Evolutionary conservation across 2,329 filamentous ascomycete species (phyloP).

Genomic region (Hymenoscyphus albidus): DNA sequence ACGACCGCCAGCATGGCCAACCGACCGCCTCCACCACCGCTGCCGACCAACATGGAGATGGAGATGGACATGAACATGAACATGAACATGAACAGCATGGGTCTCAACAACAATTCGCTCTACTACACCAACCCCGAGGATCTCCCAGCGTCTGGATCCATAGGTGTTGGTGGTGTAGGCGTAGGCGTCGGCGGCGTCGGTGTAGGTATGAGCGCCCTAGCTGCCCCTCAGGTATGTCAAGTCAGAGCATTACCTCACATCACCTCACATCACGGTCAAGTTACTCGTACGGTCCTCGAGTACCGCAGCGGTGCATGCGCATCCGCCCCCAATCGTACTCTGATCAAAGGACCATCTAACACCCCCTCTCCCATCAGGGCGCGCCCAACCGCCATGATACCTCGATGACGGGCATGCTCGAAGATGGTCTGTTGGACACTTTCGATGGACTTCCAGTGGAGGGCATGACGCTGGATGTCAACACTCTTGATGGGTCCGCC

Average conservation of each 20-base stretch:
- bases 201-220: no score
- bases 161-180: slow-evolving; percentile 30
- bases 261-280: no score
- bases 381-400: slow-evolving; percentile 25
- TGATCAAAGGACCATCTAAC: not conserved
- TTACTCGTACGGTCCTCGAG: no score
- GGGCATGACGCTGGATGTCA: slow-evolving; percentile 42
- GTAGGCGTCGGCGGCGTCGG: not conserved
- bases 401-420: slow-evolving; percentile 41
- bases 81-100: slow-evolving; percentile 24
- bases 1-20: not conserved
- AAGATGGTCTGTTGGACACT: slow-evolving; percentile 40
- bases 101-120: slow-evolving; percentile 27
- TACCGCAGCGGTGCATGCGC: no score
- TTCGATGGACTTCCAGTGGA: slow-evolving; percentile 38
- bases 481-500: slow-evolving; percentile 27
- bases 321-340: no score
- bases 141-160: slow-evolving; percentile 15
- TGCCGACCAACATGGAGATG: not conserved
- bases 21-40: not conserved
- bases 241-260: no score
- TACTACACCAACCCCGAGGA: slow-evolving; percentile 27
- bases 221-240: no score
- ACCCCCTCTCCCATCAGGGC: slow-evolving; percentile 13
- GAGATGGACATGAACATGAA: not conserved